Evolutionary conservation across 1,139 yeast genomes (phyloP).

Genomic region (Kurtzmaniella quercitrusa): DNA sequence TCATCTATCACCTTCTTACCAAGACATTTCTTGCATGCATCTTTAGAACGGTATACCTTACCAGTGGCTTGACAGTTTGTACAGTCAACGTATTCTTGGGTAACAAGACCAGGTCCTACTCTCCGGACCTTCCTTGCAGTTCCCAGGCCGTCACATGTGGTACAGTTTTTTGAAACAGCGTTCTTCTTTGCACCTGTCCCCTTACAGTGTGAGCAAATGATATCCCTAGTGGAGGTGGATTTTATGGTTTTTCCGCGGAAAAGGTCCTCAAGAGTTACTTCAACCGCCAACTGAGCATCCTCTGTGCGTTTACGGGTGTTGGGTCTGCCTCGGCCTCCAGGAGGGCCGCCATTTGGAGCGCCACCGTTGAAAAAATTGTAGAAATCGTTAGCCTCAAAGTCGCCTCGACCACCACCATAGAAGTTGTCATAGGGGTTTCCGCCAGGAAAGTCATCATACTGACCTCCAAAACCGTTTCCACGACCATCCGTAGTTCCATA

Average conservation of each 20-base stretch:
- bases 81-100: conserved; percentile 64
- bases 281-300: conserved; percentile 64
- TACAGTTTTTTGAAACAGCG: conserved; percentile 58
- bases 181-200: conserved; percentile 71
- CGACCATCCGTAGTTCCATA: conserved; percentile 48
- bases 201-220: conserved; percentile 65
- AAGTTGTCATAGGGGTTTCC: conserved; percentile 43
- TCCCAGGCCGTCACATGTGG: conserved; percentile 74
- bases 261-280: conserved; percentile 68
- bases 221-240: conserved; percentile 68
- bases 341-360: conserved; percentile 12
- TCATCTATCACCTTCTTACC: conserved; percentile 66
- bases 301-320: conserved; percentile 39
- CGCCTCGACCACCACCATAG: conserved; percentile 27
- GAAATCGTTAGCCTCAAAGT: conserved; percentile 63
- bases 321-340: conserved; percentile 13
- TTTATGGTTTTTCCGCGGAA: conserved; percentile 80
- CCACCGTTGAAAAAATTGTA: conserved; percentile 58
- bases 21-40: conserved; percentile 71
- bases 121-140: conserved; percentile 54
- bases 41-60: conserved; percentile 55
- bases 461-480: conserved; percentile 12
- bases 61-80: conserved; percentile 73
- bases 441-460: conserved; percentile 15
- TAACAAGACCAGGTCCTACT: conserved; percentile 73